Base-by-base conservation (phyloP, 768 basidiomycete species). In the Hypsizygus marmoreus region DNA sequence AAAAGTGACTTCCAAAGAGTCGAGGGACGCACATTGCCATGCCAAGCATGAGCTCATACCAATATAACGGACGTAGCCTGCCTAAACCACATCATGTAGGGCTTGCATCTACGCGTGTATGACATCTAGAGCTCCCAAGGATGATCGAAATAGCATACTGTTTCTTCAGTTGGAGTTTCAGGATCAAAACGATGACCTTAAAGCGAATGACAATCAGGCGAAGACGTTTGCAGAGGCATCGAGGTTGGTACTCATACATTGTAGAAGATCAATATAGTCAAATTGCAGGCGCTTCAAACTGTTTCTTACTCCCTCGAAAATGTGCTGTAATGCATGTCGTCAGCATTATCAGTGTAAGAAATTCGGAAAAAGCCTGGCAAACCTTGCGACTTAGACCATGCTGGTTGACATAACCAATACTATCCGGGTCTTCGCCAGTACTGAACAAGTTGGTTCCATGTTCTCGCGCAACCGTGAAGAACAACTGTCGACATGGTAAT, bases 211-310 rank as follows among this genome's bases (percentile, higher is more conserved):
- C 11, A 33, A 24, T 14, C 2, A 14, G 5, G 4, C 25, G 1
- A 11, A 4, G 11, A 10, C 25, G 9, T 4, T 12, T 3, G 3
- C 46, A 24, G 39, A 26, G 29, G 2, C 14, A 9, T 17, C 4
- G 50, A n/a, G n/a, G n/a, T n/a, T n/a, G n/a, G n/a, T n/a, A n/a
- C n/a, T n/a, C n/a, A n/a, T 55, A 74, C 84, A 86, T 68, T 90
- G 88, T 6, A 89, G 65, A 1, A 90, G 65, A 56, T 91, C 90
- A 55, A 91, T 73, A 51, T 89, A 88, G 40, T 91, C 88, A 20
- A 88, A 61, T 34, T 88, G 83, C 2, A 91, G 72, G 13, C 88
- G 75, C 58, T 84, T 64, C 47, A 91, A 62, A 34, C 80, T 80
- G 12, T 68, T 65, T 55, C 82, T 81, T 26, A 86, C 77, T 0